phyloP scores from a whole-genome alignment of 768 basidiomycete species.

The Saitozyma sp. region DNA sequence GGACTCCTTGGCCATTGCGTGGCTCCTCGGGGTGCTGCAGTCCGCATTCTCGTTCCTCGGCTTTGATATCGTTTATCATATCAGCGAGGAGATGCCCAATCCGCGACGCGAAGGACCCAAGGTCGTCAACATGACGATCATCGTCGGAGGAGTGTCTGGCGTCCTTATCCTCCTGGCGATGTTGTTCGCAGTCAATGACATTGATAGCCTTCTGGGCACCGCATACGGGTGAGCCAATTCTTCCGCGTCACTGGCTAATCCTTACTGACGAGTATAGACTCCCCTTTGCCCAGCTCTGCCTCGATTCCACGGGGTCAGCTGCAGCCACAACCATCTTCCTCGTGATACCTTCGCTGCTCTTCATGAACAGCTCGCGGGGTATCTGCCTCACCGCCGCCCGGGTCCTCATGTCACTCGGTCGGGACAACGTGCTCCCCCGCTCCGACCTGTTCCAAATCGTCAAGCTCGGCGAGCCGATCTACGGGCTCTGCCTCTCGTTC shows the following conservation, averaged over 20 bases:
- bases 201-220: constrained; percentile 32
- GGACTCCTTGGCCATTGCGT: constrained; percentile 35
- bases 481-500: constrained; percentile 13
- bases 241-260: too few species aligned
- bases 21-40: constrained; percentile 42
- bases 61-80: constrained; percentile 44
- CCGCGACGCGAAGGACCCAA: constrained; percentile 39
- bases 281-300: constrained; percentile 24
- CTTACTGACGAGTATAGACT: constrained; percentile 7
- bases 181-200: constrained; percentile 36
- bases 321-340: constrained; percentile 25
- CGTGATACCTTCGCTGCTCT: constrained; percentile 15
- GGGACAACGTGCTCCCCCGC: constrained; percentile 19
- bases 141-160: constrained; percentile 32
- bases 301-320: constrained; percentile 23
- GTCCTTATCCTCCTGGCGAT: constrained; percentile 41
- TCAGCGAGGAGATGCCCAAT: constrained; percentile 46
- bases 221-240: constrained; percentile 15
- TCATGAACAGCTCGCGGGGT: constrained; percentile 22
- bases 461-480: constrained; percentile 25
- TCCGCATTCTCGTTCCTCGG: constrained; percentile 33
- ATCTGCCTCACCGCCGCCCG: constrained; percentile 16
- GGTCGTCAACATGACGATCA: constrained; percentile 37
- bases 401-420: constrained; percentile 16
- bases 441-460: neutral